These are phyloP conservation scores for Vicia faba DNA, from an alignment of 306 rosid genomes.

Conservation along the genomic window DNA sequence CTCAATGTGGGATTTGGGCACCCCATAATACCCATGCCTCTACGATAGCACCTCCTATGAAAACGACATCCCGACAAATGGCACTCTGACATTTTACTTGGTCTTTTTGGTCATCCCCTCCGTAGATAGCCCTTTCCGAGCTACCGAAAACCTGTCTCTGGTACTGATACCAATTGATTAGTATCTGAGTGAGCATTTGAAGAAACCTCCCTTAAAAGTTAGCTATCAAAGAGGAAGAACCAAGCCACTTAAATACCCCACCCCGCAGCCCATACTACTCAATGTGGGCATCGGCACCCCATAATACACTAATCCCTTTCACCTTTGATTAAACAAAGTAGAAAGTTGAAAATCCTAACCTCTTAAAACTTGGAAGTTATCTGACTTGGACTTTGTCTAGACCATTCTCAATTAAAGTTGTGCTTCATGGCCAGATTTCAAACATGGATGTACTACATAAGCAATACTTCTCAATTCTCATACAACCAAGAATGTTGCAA, in stretches of 20 bases:
- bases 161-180: background rate
- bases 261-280: background rate
- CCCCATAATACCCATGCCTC: background rate
- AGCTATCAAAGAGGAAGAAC: background rate
- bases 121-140: background rate
- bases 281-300: background rate
- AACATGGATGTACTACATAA: conserved; percentile 12
- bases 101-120: background rate
- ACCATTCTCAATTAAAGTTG: conserved; percentile 11
- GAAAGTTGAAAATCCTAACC: conserved; percentile 18
- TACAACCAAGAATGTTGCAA: background rate
- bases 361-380: conserved; percentile 2
- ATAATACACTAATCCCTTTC: background rate
- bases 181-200: background rate
- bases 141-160: background rate
- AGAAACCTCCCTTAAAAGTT: background rate
- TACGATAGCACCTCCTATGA: background rate
- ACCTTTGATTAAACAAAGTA: conserved; percentile 18
- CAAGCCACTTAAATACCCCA: background rate
- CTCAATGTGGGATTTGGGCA: background rate
- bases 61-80: background rate
- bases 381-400: conserved; percentile 20
- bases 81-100: background rate
- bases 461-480: conserved; percentile 19
- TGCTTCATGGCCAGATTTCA: conserved; percentile 33